Evolutionary conservation across 768 basidiomycete genomes (phyloP), one percentile per base, ranked within the genome.

Genomic region (Pleurotus tuber-regium): DNA sequence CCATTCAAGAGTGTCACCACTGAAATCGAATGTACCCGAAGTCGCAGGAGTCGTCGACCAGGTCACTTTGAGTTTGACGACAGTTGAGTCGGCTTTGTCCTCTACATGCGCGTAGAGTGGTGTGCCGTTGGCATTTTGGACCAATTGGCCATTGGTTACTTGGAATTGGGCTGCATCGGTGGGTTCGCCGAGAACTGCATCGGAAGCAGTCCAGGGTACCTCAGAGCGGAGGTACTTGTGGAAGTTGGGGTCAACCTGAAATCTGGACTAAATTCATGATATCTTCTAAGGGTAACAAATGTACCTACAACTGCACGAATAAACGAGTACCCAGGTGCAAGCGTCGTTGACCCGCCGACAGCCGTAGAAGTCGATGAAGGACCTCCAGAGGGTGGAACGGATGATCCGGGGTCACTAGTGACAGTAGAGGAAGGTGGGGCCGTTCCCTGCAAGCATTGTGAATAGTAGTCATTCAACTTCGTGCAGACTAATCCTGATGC

Each of bases 1-100:
- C 82, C 82, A 84, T 56, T 79, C 75, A 31, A 84, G 66, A 9
- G 79, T 82, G 58, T 83, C 82, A 4, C 82, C 82, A 51, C 73
- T 76, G 64, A 74, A 84, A 26, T 68, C 66, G 60, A 83, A 84
- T n/a, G 71, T 74, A 10, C 71, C 78, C 5, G 71, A 68, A 0
- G 76, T 68, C 16, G 77, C 71, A 1, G 78, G 75, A 2, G 72
- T 73, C 23, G 65, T 68, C 16, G 71, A 68, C 79, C 80, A 82
- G 33, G 63, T 71, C 52, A 83, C 64, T 51, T 65, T 70, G 48
- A 83, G 73, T 60, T 78, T 81, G 55, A 61, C 68, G 9, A 73
- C 77, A 0, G 70, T 70, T 0, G 77, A 70, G 55, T 78, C 67
- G 5, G 77, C 70, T 8, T 65, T 76, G 6, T 66, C 57, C 51